Evolutionary conservation across 768 basidiomycete genomes (phyloP), one percentile per base, ranked within the genome.

Genomic region (Rhizopogon sp.): DNA sequence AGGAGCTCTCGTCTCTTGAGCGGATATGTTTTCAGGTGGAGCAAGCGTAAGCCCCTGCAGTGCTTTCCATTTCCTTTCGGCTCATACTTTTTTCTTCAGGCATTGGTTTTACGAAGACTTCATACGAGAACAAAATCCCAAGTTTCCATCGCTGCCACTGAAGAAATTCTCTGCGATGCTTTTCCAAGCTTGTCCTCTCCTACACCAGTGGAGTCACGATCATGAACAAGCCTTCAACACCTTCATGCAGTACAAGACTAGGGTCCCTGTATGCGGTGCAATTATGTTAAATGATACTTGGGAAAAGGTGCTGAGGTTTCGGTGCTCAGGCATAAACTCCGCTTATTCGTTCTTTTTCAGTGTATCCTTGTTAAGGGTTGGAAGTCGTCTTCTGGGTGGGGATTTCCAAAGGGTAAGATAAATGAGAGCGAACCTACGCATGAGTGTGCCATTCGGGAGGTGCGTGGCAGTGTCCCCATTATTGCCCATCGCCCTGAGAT

Each of bases 81-180:
- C 60, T 59, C 57, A 49, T 47, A 17, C 10, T 41, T 35, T 35
- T 39, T 47, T 45, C 22, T 43, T 8, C 66, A 97, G 95, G n/a
- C 96, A 98, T 69, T 99, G 96, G 96, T 99, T 92, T 71, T 99
- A 99, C 64, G 97, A 98, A 76, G 97, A 99, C 70, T 98, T 97
- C 63, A 85, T 98, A 59, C 90, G 97, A 42, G 93, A 95, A 68
- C 83, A 90, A 71, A 90, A 93, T 55, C 85, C 87, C 8, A 82
- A 84, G 56, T 85, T 98, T 42, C 96, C 93, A 1, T 89, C 93
- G 1, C 77, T 93, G 57, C 83, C 87, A 16, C 83, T 98, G 62
- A 93, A 95, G 76, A 87, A 84, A 64, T 99, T 99, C 73, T 96
- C 93, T 31, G 87, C 88, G 50, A 88, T 90, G 77, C 75, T 98